A percentile compares a stretch with the other conserved stretches of the same genome.
These are phyloP conservation scores for Aspergillus fructus DNA, from an alignment of 2,329 filamentous ascomycete species.

Conservation along the genomic window DNA sequence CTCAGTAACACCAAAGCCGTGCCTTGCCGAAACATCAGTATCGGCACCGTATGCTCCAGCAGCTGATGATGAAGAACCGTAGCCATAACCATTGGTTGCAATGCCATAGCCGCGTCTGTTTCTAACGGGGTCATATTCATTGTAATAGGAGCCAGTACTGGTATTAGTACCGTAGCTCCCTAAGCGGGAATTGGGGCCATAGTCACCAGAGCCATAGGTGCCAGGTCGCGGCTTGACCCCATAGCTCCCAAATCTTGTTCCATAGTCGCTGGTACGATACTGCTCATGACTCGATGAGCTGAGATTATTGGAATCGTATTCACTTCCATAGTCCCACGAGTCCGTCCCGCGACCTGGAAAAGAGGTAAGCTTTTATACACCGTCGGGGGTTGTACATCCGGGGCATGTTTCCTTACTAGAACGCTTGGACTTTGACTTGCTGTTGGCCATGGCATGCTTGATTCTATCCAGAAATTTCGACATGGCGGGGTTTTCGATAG, in stretches of 20 bases:
- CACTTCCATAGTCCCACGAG: background rate
- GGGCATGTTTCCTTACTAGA: background rate
- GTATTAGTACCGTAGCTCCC: constrained; percentile 5
- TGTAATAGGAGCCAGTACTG: background rate
- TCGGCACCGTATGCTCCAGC: background rate
- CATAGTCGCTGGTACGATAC: constrained; percentile 42
- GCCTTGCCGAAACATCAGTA: background rate
- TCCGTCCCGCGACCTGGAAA: constrained; percentile 9
- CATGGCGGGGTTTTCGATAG: constrained; percentile 32
- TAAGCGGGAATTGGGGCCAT: constrained; percentile 28
- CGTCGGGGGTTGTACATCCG: background rate
- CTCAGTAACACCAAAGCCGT: constrained; percentile 7
- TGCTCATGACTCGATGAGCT: constrained; percentile 43
- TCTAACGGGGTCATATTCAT: constrained; percentile 1
- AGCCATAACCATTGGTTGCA: background rate
- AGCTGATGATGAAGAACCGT: background rate
- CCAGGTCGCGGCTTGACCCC: constrained; percentile 53
- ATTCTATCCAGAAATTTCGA: constrained; percentile 48
- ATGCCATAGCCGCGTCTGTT: constrained; percentile 2
- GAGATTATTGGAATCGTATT: constrained; percentile 29
- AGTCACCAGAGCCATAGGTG: constrained; percentile 25
- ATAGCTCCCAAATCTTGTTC: constrained; percentile 21
- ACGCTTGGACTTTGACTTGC: constrained; percentile 25
- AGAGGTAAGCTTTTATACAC: background rate
- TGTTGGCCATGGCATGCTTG: constrained; percentile 44